Evolutionary conservation across 1,139 yeast species (phyloP), one percentile per base, ranked within the genome.

Genomic region (Kurtzmaniella quercitrusa): DNA sequence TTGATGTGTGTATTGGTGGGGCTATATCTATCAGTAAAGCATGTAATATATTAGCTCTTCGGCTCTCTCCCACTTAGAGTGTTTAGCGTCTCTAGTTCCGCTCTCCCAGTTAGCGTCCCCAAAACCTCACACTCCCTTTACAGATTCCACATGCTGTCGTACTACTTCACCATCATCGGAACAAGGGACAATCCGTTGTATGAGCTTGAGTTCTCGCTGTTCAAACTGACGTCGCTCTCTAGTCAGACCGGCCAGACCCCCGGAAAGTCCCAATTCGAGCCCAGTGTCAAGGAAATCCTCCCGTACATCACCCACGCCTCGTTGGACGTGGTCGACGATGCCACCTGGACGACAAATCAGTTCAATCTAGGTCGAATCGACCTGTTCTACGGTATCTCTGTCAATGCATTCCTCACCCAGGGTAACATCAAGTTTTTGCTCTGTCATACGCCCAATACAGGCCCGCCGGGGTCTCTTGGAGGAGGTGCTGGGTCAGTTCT

Each of bases 291-390:
- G 54, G 97, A 91, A 59, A 67, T 91, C 41, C 81, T 85, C 54
- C 97, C 97, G 17, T 91, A 90, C 58, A 82, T 94, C 31, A 77
- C 93, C 34, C 95, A 93, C 59, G 79, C 96, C 1, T 81, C 98
- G 2, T 67, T 94, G 36, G 99, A 93, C 59, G 72, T 93, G 17
- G 82, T 94, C 1, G 97, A 93, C 53, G 96, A 90, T 53, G 68
- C 81, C 2, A 97, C 90, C 56, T 91, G 96, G 95, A 76, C 80
- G 41, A 70, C 80, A 12, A 79, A 74, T 50, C 73, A 76, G 38
- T 71, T 84, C 59, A 78, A 87, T 56, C 66, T 90, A 49, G 93
- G 93, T 40, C 79, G 80, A 41, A 79, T 93, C 15, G 98, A 93
- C 65, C 82, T 85, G 40, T 93, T 90, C 62, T 88, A 91, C 60